phyloP scores from a whole-genome alignment of 306 rosid genomes.

The Hippophae gyantsensis region DNA sequence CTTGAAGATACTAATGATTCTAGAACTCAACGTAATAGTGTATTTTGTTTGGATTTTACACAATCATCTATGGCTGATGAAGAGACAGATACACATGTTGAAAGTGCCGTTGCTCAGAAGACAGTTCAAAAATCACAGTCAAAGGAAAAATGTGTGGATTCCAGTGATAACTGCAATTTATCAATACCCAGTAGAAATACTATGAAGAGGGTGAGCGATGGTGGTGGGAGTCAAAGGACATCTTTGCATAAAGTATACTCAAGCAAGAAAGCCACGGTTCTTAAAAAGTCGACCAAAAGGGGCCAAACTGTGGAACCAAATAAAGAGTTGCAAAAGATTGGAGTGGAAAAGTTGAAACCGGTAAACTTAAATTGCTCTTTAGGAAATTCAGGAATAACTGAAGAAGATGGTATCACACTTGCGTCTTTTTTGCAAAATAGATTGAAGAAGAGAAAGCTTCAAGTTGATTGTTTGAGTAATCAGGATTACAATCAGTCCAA shows the following conservation, averaged over 20 bases:
- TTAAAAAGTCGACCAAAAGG: conserved; percentile 10
- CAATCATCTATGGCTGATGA: conserved; percentile 4
- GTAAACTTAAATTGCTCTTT: conserved; percentile 11
- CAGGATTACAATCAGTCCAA: conserved; percentile 5
- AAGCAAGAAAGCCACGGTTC: conserved; percentile 10
- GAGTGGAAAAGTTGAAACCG: conserved; percentile 8
- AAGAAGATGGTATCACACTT: conserved; percentile 27
- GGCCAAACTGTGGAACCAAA: conserved; percentile 14
- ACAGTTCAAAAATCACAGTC: not conserved
- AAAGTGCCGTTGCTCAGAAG: not conserved
- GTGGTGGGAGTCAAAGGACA: conserved; percentile 9
- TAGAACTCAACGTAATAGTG: conserved; percentile 1
- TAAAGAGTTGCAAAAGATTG: conserved; percentile 9
- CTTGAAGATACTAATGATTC: conserved; percentile 14
- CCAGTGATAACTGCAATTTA: conserved; percentile 9
- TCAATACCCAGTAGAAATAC: not conserved
- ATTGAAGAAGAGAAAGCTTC: conserved; percentile 34
- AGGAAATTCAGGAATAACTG: conserved; percentile 23
- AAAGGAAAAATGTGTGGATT: not conserved
- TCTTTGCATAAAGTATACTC: conserved; percentile 5
- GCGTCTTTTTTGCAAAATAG: conserved; percentile 23
- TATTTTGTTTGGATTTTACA: conserved; percentile 10
- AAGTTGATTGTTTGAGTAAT: conserved; percentile 6
- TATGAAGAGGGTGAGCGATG: conserved; percentile 1
- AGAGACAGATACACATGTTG: not conserved